Evolutionary conservation across 805 yeast species (phyloP).

Genomic region (Hanseniaspora occidentalis): DNA sequence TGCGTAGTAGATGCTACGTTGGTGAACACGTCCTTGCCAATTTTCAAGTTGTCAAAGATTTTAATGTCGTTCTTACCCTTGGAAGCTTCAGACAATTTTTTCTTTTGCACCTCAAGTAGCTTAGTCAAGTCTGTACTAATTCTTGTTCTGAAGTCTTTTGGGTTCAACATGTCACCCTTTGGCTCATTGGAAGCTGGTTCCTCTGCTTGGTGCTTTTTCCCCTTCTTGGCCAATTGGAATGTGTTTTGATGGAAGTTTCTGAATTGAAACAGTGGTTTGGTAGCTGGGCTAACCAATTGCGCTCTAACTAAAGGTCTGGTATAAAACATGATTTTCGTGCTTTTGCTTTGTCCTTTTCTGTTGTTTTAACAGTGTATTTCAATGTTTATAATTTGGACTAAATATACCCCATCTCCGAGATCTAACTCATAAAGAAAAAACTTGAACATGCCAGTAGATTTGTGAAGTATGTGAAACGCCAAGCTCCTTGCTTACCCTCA

Average conservation of each 20-base stretch:
- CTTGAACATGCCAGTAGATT: no score
- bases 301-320: not conserved
- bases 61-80: conserved; percentile 40
- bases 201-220: not conserved
- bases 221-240: not conserved
- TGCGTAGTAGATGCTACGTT: conserved; percentile 59
- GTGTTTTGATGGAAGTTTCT: not conserved
- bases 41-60: conserved; percentile 45
- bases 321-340: no score
- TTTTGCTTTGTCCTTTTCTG: no score
- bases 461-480: no score
- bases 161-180: not conserved
- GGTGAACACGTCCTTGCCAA: conserved; percentile 40
- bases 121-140: conserved; percentile 4
- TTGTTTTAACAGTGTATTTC: no score
- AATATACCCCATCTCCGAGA: no score
- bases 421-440: no score
- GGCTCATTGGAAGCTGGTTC: not conserved
- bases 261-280: not conserved
- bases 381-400: no score
- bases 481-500: no score
- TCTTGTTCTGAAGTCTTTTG: conserved; percentile 5
- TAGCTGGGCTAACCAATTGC: not conserved
- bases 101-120: conserved; percentile 37
- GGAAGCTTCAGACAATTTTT: conserved; percentile 47